These are phyloP conservation scores for Golubevia sp. DNA, from an alignment of 1,284 basidiomycete species.

Conservation along the genomic window DNA sequence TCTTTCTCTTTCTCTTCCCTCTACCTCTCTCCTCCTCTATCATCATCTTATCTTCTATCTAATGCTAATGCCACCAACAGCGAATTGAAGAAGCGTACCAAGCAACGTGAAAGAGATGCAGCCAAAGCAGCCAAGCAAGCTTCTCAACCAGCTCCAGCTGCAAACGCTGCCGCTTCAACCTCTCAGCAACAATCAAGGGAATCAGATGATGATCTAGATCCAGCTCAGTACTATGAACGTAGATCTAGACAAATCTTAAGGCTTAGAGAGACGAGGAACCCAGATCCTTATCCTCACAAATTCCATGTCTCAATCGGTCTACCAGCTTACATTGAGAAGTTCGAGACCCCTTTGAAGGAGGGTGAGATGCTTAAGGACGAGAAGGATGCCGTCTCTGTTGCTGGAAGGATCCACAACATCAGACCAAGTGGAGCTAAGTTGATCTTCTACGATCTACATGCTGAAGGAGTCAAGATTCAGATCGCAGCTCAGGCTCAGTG, in stretches of 20 bases:
- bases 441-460: constrained; percentile 91
- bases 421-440: constrained; percentile 82
- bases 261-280: constrained; percentile 78
- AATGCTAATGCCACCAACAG: constrained; percentile 65
- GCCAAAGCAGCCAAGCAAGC: constrained; percentile 75
- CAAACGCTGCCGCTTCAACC: constrained; percentile 11
- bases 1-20: neutral
- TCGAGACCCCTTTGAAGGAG: constrained; percentile 63
- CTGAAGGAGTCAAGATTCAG: constrained; percentile 91
- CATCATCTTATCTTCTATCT: constrained; percentile 7
- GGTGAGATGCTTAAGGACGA: constrained; percentile 49
- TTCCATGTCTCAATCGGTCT: constrained; percentile 87
- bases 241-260: constrained; percentile 84
- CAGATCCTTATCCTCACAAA: constrained; percentile 98
- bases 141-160: constrained; percentile 10
- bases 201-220: constrained; percentile 45
- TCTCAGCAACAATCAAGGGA: constrained; percentile 18
- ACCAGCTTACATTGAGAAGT: constrained; percentile 75
- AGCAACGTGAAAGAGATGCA: constrained; percentile 82
- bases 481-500: constrained; percentile 90
- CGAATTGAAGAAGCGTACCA: constrained; percentile 87
- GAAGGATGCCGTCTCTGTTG: constrained; percentile 68
- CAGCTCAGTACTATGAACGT: constrained; percentile 90
- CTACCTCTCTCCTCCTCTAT: neutral
- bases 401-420: constrained; percentile 90